Evolutionary conservation across 768 basidiomycete species (phyloP), one percentile per base, ranked within the genome.

Genomic region (Bullera alba): DNA sequence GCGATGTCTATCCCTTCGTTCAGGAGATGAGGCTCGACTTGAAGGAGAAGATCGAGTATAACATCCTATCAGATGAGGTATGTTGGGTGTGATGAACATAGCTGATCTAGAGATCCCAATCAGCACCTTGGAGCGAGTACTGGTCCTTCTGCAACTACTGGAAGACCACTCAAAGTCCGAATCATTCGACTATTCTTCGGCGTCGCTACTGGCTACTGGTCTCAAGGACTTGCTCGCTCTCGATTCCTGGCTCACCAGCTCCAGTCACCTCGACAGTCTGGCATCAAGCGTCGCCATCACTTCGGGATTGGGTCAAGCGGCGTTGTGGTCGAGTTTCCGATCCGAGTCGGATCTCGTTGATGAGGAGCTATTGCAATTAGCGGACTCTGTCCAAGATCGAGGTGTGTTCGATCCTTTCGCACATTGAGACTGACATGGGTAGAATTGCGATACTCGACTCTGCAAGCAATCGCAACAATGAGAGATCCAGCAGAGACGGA

Each of bases 301-400:
- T 5, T 78, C 80, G n/a, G 91, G 92, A 3, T 75, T 81, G 22
- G 85, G 84, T 21, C 74, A 91, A 67, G 73, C 79, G 17, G 76
- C 82, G 19, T 79, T 93, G 29, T 93, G 89, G 89, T 74, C 77
- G 12, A 48, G 70, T 0, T 69, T 69, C 42, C 58, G 74, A 22
- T 30, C 15, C n/a, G 29, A 45, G 26, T 42, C 42, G 19, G 26
- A 10, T 4, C n/a, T 3, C 4, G 17, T 19, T 30, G 26, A 29
- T 16, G 6, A 4, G 19, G 44, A 46, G 17, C 27, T 46, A 17
- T 12, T 12, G n/a, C 6, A 5, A 4, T 12, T 44, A 19, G 39
- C 46, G 2, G 32, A 49, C 22, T 6, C 17, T 27, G 22, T 61
- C 4, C 35, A 17, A 5, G 58, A 60, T 51, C 23, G 30, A 6